Evolutionary conservation across 441 rosid species (phyloP), one percentile per base, ranked within the genome.

Genomic region (Croton laevigatus): DNA sequence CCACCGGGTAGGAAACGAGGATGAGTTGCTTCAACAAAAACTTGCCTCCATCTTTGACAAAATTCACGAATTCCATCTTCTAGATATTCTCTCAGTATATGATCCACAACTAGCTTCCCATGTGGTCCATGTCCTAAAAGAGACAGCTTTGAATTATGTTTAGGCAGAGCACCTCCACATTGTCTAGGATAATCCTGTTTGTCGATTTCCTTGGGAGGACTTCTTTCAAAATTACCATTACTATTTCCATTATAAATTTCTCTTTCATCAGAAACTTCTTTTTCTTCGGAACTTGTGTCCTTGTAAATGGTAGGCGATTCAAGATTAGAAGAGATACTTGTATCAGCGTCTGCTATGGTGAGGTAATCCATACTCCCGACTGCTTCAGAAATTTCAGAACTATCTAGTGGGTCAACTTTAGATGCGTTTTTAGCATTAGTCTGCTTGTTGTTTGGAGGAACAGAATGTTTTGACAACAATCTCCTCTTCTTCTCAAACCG

Each of bases 111-210:
- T 80, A 84, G 93, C 77, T 89, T 86, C 62, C 99, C 99, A 64
- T 92, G 97, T 0, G 97, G 98, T 68, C 99, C 99, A 83, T 92
- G 99, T 73, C 99, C 99, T 72, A 94, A 79, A 58, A 94, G 73
- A 22, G 98, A 91, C 46, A 89, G 75, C 67, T 88, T 91, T 59
- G 90, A 80, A 72, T 84, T 85, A 60, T 77, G 84, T 73, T 71
- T 84, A 45, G 82, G 79, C 54, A 67, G 42, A 38, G 46, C 65
- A 62, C 69, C 79, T 52, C 75, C 88, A 57, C 75, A 76, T 8
- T 79, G 66, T 57, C 73, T 71, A 52, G 76, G 27, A 76, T 75
- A 66, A 72, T 72, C 68, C 37, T 73, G 58, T 71, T 75, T 79
- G 3, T 59, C 53, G 12, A 40, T 59, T 66, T 75, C 85, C 73